Evolutionary conservation across 2,329 filamentous ascomycete species (phyloP), one percentile per base, ranked within the genome.

Genomic region (Lasiodiplodia citricola): DNA sequence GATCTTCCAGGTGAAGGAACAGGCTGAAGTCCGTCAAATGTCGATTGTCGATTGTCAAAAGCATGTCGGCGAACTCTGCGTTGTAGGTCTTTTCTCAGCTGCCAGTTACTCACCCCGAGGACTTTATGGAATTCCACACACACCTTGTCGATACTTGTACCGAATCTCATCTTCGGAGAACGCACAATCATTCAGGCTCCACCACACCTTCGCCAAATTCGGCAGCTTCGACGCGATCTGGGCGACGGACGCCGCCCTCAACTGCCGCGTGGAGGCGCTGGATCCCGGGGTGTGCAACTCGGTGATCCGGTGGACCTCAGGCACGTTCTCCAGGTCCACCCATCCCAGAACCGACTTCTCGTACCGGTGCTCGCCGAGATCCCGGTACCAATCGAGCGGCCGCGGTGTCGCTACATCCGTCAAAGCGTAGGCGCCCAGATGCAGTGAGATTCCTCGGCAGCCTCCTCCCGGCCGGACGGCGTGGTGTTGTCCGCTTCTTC

Each of bases 101-200:
- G 1, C 23, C 18, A 51, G 14, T n/a, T 14, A 47, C 41, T 47
- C 1, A 6, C 31, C 28, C 4, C 4, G 28, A 5, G 5, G 51
- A 31, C 8, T 55, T 14, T 23, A 2, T 8, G 18, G 21, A 3
- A 13, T n/a, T n/a, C 1, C 13, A 56, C 38, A 18, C 38, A 18
- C 21, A 51, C 58, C 58, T 38, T 63, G 52, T n/a, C 60, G 60
- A n/a, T 52, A 63, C 10, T 38, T 52, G 31, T 63, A n/a, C 28
- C 60, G n/a, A 2, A 63, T 13, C 2, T n/a, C 28, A 6, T 63
- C 60, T 16, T 63, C 60, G 8, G n/a, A 23, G n/a, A 63, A 63
- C 0, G 60, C 60, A 16, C 60, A 63, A 18, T 63, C 60, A 2
- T 63, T 28, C 21, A 63, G n/a, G 4, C 11, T 18, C 60, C 44